Evolutionary conservation across 2,329 filamentous ascomycete genomes (phyloP).

Genomic region (Talaromyces sp.): DNA sequence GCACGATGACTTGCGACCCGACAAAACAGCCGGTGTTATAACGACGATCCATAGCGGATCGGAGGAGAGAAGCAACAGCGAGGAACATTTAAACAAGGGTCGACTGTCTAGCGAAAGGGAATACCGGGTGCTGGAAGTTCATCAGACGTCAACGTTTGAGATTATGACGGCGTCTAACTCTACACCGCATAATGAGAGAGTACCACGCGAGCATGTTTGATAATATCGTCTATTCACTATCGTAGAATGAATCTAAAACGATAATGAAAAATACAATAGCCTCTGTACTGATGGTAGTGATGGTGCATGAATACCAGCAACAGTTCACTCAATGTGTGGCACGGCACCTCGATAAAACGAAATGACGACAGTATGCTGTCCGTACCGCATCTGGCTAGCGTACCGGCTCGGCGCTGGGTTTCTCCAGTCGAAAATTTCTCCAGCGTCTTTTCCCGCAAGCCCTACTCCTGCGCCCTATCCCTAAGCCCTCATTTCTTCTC

Average conservation of each 20-base stretch:
- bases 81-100: conserved; percentile 1
- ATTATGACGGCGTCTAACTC: neutral
- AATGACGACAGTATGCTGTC: neutral
- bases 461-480: conserved; percentile 46
- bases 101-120: neutral
- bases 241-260: neutral
- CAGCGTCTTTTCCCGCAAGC: conserved; percentile 27
- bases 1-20: neutral
- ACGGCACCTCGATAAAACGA: neutral
- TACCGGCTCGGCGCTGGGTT: neutral
- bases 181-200: neutral
- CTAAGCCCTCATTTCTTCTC: conserved; percentile 50
- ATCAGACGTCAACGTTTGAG: conserved; percentile 2
- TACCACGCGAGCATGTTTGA: conserved; percentile 5
- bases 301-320: neutral
- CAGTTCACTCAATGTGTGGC: neutral
- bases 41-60: neutral
- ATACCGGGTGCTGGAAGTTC: neutral
- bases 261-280: neutral
- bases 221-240: neutral
- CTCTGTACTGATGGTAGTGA: neutral
- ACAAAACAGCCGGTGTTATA: neutral
- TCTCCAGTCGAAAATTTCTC: conserved; percentile 16
- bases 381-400: neutral
- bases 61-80: neutral